phyloP scores from a whole-genome alignment of 495 filamentous ascomycete species.

The Penicillium mononematosum region DNA sequence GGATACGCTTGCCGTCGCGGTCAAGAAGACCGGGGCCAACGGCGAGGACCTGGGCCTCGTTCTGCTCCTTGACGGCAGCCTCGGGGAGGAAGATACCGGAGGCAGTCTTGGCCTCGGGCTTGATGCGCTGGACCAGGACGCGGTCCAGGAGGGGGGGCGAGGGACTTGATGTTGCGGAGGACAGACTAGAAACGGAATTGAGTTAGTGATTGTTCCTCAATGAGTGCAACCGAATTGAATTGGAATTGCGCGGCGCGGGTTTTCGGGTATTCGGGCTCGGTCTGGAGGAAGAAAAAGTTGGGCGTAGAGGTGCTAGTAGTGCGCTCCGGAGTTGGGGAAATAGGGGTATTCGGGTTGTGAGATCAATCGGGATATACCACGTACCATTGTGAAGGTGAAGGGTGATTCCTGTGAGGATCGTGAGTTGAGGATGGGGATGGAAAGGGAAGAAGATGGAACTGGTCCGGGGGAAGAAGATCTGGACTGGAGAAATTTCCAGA shows the following conservation, averaged over 20 bases:
- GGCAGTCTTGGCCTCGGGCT: conserved; percentile 94
- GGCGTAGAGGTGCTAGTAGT: conserved; percentile 5
- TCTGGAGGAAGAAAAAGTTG: conserved; percentile 12
- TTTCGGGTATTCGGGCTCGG: conserved; percentile 10
- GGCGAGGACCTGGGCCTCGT: conserved; percentile 93
- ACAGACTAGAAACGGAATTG: conserved; percentile 43
- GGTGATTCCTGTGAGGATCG: conserved; percentile 28
- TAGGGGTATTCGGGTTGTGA: not conserved
- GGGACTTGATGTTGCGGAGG: conserved; percentile 92
- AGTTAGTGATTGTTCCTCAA: conserved; percentile 1
- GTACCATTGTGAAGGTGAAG: conserved; percentile 27
- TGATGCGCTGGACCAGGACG: conserved; percentile 96
- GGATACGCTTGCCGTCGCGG: conserved; percentile 81
- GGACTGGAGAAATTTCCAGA: conserved; percentile 56
- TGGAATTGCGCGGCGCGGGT: not conserved
- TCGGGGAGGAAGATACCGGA: conserved; percentile 97
- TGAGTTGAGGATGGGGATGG: conserved; percentile 30
- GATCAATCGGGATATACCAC: conserved; percentile 16
- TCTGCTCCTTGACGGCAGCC: conserved; percentile 94
- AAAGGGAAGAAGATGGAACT: conserved; percentile 31
- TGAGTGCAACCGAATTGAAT: not conserved
- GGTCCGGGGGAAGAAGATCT: conserved; percentile 39
- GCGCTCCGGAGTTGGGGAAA: not conserved
- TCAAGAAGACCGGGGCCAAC: conserved; percentile 86
- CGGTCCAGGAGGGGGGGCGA: conserved; percentile 97